Evolutionary conservation across 1,284 basidiomycete genomes (phyloP).

Genomic region (Cryptococcus sp.): DNA sequence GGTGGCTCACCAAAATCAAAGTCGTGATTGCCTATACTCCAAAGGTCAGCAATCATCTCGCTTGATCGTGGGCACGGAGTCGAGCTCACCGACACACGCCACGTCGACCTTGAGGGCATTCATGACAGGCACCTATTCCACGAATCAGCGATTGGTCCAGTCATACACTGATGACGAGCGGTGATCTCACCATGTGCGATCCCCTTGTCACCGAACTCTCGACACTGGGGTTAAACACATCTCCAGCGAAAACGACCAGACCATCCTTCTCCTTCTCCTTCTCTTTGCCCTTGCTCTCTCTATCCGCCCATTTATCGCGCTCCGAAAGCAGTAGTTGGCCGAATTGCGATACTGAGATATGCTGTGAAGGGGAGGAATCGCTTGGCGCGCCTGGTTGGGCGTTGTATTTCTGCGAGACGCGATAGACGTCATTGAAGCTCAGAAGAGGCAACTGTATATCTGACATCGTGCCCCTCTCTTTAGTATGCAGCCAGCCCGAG

Average conservation of each 20-base stretch:
- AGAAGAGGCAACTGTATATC: constrained; percentile 43
- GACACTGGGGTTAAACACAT: constrained; percentile 80
- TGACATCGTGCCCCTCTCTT: constrained; percentile 7
- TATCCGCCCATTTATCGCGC: constrained; percentile 42
- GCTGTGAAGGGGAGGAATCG: constrained; percentile 14
- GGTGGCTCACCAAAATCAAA: constrained; percentile 67
- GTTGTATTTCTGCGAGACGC: constrained; percentile 60
- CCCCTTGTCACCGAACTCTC: constrained; percentile 87
- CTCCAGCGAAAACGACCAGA: constrained; percentile 82
- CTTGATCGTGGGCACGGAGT: constrained; percentile 38
- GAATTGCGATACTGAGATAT: constrained; percentile 56
- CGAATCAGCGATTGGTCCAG: constrained; percentile 33
- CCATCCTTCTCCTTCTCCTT: constrained; percentile 65
- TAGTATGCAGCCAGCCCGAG: too few relatives aligned
- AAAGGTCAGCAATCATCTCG: not conserved
- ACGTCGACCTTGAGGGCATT: constrained; percentile 58
- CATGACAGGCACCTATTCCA: constrained; percentile 69
- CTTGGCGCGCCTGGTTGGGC: constrained; percentile 40
- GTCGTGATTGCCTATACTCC: constrained; percentile 72
- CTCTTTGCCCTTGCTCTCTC: constrained; percentile 11
- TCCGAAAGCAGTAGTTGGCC: constrained; percentile 47
- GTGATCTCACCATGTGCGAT: constrained; percentile 75
- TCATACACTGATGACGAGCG: constrained; percentile 5
- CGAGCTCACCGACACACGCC: constrained; percentile 52
- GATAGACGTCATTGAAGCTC: constrained; percentile 58